Conservation (phyloP, 345 rosid species). For the Firmiana major region DNA sequence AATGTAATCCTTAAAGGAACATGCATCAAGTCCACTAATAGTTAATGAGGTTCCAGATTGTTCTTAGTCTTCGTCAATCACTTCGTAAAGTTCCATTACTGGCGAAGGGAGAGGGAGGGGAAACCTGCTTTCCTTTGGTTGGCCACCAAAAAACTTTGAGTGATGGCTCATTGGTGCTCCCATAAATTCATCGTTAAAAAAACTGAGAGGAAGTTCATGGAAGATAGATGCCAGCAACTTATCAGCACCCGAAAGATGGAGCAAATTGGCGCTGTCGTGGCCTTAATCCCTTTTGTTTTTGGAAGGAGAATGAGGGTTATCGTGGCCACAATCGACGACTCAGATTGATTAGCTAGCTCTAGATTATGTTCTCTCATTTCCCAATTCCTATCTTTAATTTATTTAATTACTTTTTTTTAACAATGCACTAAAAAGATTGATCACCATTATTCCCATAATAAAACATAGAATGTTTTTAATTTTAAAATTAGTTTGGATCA, state of each 20-base stretch:
- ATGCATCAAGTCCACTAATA: conserved; percentile 1
- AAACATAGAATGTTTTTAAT: neutral
- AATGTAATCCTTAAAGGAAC: neutral
- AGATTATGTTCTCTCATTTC: neutral
- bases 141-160: conserved; percentile 19
- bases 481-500: too few relatives aligned
- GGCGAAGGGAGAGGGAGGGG: neutral
- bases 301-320: neutral
- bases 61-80: neutral
- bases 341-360: neutral
- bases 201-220: conserved; percentile 1
- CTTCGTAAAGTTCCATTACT: neutral
- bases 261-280: conserved; percentile 23
- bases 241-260: conserved; percentile 13
- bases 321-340: conserved; percentile 31
- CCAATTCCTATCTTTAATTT: conserved; percentile 13
- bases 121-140: conserved; percentile 7
- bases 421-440: neutral
- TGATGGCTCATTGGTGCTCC: conserved; percentile 23
- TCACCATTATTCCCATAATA: neutral
- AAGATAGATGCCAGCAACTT: conserved; percentile 24
- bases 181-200: neutral
- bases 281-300: neutral
- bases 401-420: neutral
- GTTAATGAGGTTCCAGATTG: neutral